Evolutionary conservation across 805 yeast species (phyloP), one percentile per base, ranked within the genome.

Genomic region (Vanderwaltozyma verrucispora): DNA sequence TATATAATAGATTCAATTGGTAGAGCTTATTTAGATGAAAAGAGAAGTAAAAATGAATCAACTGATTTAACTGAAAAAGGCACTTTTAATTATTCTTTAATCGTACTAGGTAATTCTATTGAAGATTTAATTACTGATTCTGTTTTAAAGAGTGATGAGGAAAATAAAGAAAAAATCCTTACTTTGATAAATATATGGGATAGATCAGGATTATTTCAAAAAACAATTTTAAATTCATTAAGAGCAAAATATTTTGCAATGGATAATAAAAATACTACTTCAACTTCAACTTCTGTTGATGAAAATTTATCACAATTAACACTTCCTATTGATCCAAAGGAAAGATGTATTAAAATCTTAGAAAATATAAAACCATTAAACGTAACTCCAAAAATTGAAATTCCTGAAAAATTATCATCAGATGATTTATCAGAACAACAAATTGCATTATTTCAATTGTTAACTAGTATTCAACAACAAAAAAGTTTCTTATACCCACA

Each of bases 101-200:
- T 64, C 58, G 72, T 75, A 42, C 68, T 86, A 37, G 73, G 80
- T 46, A 74, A 71, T 44, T 62, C 79, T 45, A 74, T 87, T 45
- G 80, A 75, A 50, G 68, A 71, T 31, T 59, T 84, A 39, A 60
- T 85, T 43, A 75, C 74, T 45, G 79, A 78, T 49, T 75, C 85
- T 23, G 60, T 79, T 46, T 66, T 71, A 30, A 74, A 70, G 42
- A 67, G 75, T 43, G 62, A 69, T 42, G 68, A 63, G 38, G 82
- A 69, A 54, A 82, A 67, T 60, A 73, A 60, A 54, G 86, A 76
- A 41, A 92, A 88, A 59, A 74, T 87, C 49, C 67, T 77, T 51
- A 89, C 87, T 62, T 69, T 92, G 48, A 72, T 92, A 47, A 95
- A 85, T 45, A 88, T 92, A 51, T 92, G 98, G 98, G 84, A 77